Base-by-base conservation (phyloP, 2,329 filamentous ascomycete species). In the Colletotrichum gloeosporioides region DNA sequence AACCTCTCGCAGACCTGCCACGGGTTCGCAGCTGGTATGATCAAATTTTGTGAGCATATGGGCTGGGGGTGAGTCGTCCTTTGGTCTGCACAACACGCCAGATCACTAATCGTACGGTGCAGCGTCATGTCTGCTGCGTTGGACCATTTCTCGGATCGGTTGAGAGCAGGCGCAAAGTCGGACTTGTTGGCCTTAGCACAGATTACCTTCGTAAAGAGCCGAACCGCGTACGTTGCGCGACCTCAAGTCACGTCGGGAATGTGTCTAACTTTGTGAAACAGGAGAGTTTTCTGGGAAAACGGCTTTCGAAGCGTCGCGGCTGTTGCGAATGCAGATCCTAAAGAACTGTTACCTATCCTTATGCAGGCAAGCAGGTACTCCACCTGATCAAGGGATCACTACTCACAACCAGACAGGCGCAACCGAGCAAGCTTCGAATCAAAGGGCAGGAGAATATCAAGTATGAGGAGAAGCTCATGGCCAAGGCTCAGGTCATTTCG, bases 31-130 rank as follows among this genome's bases (percentile, higher is more conserved):
- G 93, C 93, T 3, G 94, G 94, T 5, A 95, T 95, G 88, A 91
- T 96, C 76, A 95, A 94, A 78, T 96, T 96, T 80, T 96, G 94
- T 81, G 89, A 95, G 78, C 89, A 91, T 22, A 95, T 96, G 94
- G 92, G 90, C 3, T 95, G 94, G 93, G 91, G 90, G 89, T 90
- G 80, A 79, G 87, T 84, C 57, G 59, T 15, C 25, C 6, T n/a
- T 27, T 27, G 15, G n/a, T 53, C n/a, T 25, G n/a, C 44, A 49
- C 12, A 16, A 57, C 32, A n/a, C 9, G 64, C 34, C 27, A 68
- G 55, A 57, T 63, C 39, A 67, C 69, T 78, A 53, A 75, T 72
- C 29, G 49, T 36, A 31, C 18, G 12, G 49, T 78, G 59, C 70
- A 93, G 92, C 2, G 92, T 94, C 79, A 90, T 96, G 82, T 91